Evolutionary conservation across 495 filamentous ascomycete genomes (phyloP), one percentile per base, ranked within the genome.

Genomic region (Paragyromitra xinjiangensis): DNA sequence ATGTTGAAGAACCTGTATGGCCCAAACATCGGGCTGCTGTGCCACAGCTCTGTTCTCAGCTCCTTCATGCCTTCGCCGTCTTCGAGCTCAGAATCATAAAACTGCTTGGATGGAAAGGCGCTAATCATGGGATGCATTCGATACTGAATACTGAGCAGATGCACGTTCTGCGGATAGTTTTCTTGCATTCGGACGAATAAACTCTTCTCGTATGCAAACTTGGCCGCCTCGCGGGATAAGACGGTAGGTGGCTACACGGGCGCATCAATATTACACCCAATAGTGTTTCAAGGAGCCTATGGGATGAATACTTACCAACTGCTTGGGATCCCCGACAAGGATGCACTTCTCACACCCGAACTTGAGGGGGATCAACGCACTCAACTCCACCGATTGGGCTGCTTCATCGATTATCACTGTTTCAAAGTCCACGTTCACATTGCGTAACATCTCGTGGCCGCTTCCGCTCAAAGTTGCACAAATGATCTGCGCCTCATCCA

Each of bases 1-100:
- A 99, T 94, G 80, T 99, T 93, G 83, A 98, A 98, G 85, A 99
- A 99, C n/a, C 94, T 92, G 77, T 97, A 99, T 0, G 95, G 94
- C 1, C 91, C 93, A 59, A 98, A 91, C 3, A 97, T 83, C 3
- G 87, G 81, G 82, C 90, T 94, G 58, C 88, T 85, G 82, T 99
- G 95, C 95, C 95, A 99, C 2, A 94, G 90, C 78, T 90, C 89
- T 62, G 86, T 82, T 68, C 95, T 90, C 72, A 95, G 83, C 63
- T 84, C 87, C 1, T 87, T 90, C 94, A 98, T 97, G 75, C 91
- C 87, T 39, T 86, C 86, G 29, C 95, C 95, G 84, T 99, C 94
- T 70, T 93, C 84, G 24, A 99, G 89, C 67, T 90, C 88, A 24
- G 91, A 90, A 80, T 97, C 93, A 84, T 99, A 99, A 85, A 99